phyloP scores from a whole-genome alignment of 306 rosid genomes.

The Ormosia semicastrata region DNA sequence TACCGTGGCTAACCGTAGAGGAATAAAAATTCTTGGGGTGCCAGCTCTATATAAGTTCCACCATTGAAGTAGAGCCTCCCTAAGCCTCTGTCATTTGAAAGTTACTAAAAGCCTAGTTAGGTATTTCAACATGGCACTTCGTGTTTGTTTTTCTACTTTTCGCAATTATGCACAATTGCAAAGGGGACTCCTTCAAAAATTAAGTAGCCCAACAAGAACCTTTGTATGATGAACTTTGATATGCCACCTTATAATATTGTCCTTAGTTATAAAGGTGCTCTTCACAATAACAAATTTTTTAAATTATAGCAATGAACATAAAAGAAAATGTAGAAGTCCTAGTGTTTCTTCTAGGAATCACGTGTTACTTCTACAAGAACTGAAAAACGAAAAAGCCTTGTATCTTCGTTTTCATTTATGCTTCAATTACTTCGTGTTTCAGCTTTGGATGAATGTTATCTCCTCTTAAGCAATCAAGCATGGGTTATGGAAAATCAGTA shows the following conservation, averaged over 20 bases:
- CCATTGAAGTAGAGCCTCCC: neutral
- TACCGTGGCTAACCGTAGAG: no score
- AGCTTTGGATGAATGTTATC: neutral
- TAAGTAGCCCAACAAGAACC: neutral
- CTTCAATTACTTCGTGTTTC: neutral
- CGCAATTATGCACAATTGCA: neutral
- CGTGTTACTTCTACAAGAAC: neutral
- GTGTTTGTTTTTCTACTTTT: neutral
- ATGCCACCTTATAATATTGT: no score
- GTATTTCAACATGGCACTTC: neutral
- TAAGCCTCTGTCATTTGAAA: neutral
- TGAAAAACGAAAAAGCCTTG: neutral
- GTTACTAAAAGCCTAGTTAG: neutral
- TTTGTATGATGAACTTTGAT: no score
- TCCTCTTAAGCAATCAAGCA: neutral
- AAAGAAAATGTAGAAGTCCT: no score
- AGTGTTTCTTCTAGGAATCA: neutral
- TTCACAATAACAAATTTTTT: no score
- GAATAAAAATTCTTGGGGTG: no score
- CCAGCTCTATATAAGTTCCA: neutral
- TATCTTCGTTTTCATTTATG: neutral
- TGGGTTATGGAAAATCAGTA: neutral
- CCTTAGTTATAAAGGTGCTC: no score
- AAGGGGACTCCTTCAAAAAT: neutral
- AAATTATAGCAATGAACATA: no score